Conservation (phyloP, 257 asterid species). For the Przewalskia tangutica region DNA sequence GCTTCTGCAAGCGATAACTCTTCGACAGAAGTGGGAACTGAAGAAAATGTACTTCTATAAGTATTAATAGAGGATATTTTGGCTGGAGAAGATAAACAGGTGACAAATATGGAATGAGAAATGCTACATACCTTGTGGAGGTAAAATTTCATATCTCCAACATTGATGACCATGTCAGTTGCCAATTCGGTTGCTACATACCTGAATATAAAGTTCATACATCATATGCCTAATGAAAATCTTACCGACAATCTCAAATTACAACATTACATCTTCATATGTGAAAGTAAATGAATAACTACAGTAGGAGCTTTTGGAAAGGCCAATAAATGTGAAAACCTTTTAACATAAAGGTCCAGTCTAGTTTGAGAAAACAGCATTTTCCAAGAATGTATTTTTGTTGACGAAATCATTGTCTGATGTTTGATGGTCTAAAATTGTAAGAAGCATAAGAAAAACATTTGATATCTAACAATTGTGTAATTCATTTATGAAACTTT, state of each 20-base stretch:
- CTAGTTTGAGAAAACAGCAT: background rate
- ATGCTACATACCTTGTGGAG: slow-evolving; percentile 36
- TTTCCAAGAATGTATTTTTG: background rate
- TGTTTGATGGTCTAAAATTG: background rate
- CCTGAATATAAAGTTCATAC: slow-evolving; percentile 23
- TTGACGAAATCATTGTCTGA: background rate
- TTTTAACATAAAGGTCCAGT: background rate
- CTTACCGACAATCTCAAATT: background rate
- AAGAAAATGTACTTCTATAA: slow-evolving; percentile 9
- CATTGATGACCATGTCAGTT: slow-evolving; percentile 27
- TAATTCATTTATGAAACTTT: background rate
- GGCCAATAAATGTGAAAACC: background rate
- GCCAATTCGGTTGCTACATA: slow-evolving; percentile 41
- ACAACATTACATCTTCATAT: background rate
- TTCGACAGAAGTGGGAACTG: slow-evolving; percentile 80
- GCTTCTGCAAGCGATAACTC: slow-evolving; percentile 60
- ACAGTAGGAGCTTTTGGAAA: background rate
- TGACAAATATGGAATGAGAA: background rate
- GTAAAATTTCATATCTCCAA: slow-evolving; percentile 37
- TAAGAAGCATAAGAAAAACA: background rate
- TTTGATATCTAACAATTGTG: background rate
- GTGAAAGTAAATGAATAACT: background rate
- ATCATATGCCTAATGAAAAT: background rate
- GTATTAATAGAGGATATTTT: background rate
- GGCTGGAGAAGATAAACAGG: background rate